phyloP scores from a whole-genome alignment of 2,329 filamentous ascomycete genomes.

The Alternaria triticina region DNA sequence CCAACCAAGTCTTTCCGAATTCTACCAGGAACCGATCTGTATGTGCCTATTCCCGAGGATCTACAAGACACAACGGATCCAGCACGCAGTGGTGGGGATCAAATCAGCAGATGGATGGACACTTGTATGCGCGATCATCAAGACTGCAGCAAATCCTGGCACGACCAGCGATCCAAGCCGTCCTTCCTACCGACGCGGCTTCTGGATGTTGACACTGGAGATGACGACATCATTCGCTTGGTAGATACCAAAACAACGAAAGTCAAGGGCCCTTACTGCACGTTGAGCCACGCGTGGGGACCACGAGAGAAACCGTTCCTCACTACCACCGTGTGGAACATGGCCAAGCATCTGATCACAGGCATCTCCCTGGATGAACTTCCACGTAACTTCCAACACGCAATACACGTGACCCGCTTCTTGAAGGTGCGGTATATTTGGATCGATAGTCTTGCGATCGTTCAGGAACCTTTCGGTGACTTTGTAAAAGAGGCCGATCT shows the following conservation, averaged over 20 bases:
- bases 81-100: neutral
- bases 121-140: neutral
- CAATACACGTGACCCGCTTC: slow-evolving; percentile 17
- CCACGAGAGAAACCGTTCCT: neutral
- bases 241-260: slow-evolving; percentile 10
- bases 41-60: neutral
- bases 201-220: neutral
- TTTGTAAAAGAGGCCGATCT: slow-evolving; percentile 3
- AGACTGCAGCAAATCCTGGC: neutral
- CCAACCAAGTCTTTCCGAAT: neutral
- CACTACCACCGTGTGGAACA: neutral
- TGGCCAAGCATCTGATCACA: neutral
- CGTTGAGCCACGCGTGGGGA: slow-evolving; percentile 33
- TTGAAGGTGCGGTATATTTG: slow-evolving; percentile 30
- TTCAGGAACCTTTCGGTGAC: slow-evolving; percentile 17
- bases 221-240: neutral
- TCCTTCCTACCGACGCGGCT: slow-evolving; percentile 1
- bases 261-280: slow-evolving; percentile 21
- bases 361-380: neutral
- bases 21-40: neutral
- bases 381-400: neutral
- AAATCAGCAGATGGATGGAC: neutral
- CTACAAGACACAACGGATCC: neutral
- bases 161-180: neutral
- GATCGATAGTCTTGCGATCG: slow-evolving; percentile 25